Conservation (phyloP, 768 basidiomycete species). For the Termitomyces sp. region DNA sequence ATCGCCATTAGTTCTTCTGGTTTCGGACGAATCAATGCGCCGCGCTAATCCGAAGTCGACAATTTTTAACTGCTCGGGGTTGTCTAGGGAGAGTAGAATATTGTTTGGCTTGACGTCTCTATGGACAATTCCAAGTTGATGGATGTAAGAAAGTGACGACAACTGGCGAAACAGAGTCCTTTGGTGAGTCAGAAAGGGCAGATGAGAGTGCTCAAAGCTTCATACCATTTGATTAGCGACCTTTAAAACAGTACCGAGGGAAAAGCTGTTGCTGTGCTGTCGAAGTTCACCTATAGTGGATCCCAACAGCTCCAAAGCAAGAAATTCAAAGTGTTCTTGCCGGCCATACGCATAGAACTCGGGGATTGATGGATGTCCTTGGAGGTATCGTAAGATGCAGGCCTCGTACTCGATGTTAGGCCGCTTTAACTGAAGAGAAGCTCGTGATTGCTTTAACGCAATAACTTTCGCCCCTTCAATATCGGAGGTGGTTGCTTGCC, state of each 20-base stretch:
- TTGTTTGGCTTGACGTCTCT: too few relatives aligned
- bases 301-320: neutral
- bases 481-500: neutral
- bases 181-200: neutral
- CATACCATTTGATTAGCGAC: neutral
- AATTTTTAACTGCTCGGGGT: neutral
- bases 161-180: neutral
- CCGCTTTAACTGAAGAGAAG: neutral
- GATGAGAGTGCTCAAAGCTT: neutral
- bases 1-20: neutral
- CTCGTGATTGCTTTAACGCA: neutral
- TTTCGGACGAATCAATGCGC: neutral
- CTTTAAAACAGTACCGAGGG: neutral
- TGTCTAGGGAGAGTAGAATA: too few relatives aligned
- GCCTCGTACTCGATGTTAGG: neutral
- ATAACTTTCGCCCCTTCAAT: neutral
- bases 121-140: too few relatives aligned
- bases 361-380: neutral
- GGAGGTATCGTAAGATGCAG: neutral
- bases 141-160: neutral
- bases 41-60: neutral
- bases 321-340: neutral
- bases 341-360: neutral
- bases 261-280: neutral
- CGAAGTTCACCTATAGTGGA: neutral